Evolutionary conservation across 192 early-diverging fungal species (phyloP), one percentile per base, ranked within the genome.

Genomic region (Spizellomyces punctatus): DNA sequence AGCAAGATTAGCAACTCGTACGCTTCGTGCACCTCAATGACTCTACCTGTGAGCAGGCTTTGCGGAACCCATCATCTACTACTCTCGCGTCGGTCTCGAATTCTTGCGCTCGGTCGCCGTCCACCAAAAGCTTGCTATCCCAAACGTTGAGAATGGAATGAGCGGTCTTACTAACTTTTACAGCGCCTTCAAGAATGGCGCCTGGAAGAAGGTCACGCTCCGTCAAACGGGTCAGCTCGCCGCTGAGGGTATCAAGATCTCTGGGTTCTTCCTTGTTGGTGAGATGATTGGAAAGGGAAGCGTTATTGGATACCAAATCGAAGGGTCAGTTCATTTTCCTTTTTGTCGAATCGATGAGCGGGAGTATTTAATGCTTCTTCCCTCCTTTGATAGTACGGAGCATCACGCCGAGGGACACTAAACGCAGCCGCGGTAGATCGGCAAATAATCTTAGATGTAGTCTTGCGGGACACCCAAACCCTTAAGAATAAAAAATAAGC

Each of bases 121-220:
- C 8, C 76, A 80, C 72, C 76, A 75, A 14, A 80, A 80, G 49
- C 27, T 85, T 19, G 73, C 67, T 57, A 42, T 81, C 57, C 80
- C 75, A 57, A 71, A 76, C 63, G 43, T 75, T 45, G 73, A 54
- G 19, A 42, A 36, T 43, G 82, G 78, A 17, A 69, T 76, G 46
- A 17, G 43, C 68, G 84, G 84, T 21, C 72, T 79, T 55, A 60
- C 79, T 55, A 77, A 76, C 57, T 78, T 86, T 50, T 50, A 81
- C 71, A 46, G 47, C 21, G 63, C 69, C 10, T 73, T 81, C 74
- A 64, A 67, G 44, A 83, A 76, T 68, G 85, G 82, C 21, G 76
- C 75, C 19, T 86, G 85, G 85, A 86, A 80, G 71, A 86, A 86
- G 74, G 79, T 84, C 48, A 83, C 80, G 17, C 67, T 86, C 58